Conservation (phyloP, 257 asterid genomes). For the Salvia splendens region DNA sequence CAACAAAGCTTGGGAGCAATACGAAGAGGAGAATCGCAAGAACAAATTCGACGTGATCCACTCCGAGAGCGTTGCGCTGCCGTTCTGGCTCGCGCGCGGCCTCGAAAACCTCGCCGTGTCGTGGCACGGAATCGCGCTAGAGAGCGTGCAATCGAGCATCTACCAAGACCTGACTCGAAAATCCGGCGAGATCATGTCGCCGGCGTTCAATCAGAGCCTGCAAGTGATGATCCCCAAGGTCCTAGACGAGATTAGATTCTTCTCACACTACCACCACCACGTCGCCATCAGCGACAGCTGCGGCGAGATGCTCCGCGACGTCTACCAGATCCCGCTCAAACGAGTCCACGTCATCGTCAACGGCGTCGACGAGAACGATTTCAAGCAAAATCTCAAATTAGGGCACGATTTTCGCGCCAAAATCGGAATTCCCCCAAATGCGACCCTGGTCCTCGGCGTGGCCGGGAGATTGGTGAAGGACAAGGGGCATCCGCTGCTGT, state of each 20-base stretch:
- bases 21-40: conserved; percentile 47
- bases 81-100: conserved; percentile 57
- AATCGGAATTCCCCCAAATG: conserved; percentile 69
- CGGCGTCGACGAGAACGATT: conserved; percentile 78
- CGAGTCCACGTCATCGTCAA: conserved; percentile 86
- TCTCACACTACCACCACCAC: conserved; percentile 75
- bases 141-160: conserved; percentile 79
- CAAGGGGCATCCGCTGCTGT: conserved; percentile 83
- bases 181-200: conserved; percentile 51
- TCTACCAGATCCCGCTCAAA: conserved; percentile 70
- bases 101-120: conserved; percentile 73
- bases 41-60: conserved; percentile 70
- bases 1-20: conserved; percentile 82
- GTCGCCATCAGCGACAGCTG: conserved; percentile 90
- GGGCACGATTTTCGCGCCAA: conserved; percentile 55
- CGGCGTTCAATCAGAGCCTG: conserved; percentile 54
- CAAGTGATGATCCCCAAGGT: conserved; percentile 79
- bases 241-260: conserved; percentile 73
- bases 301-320: conserved; percentile 86
- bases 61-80: conserved; percentile 89
- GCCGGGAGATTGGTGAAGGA: conserved; percentile 92
- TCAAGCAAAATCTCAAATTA: conserved; percentile 41
- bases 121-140: conserved; percentile 95
- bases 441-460: conserved; percentile 74
- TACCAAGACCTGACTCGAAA: conserved; percentile 66